Evolutionary conservation across 495 filamentous ascomycete genomes (phyloP), one percentile per base, ranked within the genome.

Genomic region (Penicillium psychrofluorescens): DNA sequence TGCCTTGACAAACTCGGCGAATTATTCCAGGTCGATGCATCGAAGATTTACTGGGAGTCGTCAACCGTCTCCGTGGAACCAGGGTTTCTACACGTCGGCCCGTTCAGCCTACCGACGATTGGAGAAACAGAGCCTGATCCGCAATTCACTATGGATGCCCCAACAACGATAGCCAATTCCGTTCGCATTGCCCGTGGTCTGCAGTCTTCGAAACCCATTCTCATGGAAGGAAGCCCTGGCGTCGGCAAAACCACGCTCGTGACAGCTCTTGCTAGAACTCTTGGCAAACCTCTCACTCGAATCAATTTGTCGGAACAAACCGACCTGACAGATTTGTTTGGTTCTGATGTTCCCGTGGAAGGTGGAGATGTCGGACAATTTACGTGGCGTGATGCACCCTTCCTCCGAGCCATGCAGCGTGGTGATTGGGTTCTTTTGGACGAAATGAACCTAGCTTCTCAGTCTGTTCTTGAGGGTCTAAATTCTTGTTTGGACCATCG

Each of bases 291-390:
- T 12, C 71, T 99, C 35, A 94, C 86, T 15, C 79, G 94, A 46
- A 95, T 99, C 61, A 99, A 99, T 56, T 72, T 99, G 44, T 96
- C 92, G 0, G 94, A 97, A 49, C 94, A 99, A 64, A 96, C 94
- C 1, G 94, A 99, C 54, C 68, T 99, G 14, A 92, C 95, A 71
- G 94, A 99, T 58, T 67, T 99, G 8, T 99, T 99, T 63, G 94
- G 94, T 33, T 95, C 90, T 6, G 94, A 99, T 71, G 87, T 95
- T 2, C 94, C 94, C 2, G 78, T 95, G 9, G 91, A 96, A 64
- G 91, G 89, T 34, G 88, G 81, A 0, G 78, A 85, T 54, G 81
- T 86, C 13, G 92, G 94, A 2, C 81, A 85, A 42, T 99, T 99
- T 50, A 80, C 81, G 6, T 99, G 94, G 94, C 79, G 89, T 46